Evolutionary conservation across 371 early-diverging fungal genomes (phyloP).

Genomic region (Phascolomyces articulosus): DNA sequence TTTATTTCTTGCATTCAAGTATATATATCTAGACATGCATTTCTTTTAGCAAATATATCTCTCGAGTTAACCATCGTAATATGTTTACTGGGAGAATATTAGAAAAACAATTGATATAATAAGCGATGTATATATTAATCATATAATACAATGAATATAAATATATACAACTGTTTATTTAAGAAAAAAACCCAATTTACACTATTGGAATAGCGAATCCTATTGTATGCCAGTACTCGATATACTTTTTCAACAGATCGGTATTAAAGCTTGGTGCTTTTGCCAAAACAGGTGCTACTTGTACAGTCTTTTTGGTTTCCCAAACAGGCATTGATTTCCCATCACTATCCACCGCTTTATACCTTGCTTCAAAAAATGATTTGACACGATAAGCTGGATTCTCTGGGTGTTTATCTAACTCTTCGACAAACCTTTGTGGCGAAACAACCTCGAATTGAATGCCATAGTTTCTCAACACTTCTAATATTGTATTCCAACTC

Average conservation of each 20-base stretch:
- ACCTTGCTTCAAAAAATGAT: constrained; percentile 23
- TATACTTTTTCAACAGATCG: background rate
- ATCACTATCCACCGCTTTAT: background rate
- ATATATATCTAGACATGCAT: no score
- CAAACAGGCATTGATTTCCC: background rate
- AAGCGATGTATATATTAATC: no score
- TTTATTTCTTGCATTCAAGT: no score
- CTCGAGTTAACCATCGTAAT: no score
- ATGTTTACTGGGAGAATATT: no score
- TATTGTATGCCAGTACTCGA: background rate
- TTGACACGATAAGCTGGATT: constrained; percentile 36
- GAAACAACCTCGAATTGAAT: constrained; percentile 29
- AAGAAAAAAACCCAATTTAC: no score
- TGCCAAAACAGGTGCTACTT: constrained; percentile 2
- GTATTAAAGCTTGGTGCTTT: background rate
- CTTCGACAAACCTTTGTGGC: constrained; percentile 27
- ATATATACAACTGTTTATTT: no score
- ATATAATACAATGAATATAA: no score
- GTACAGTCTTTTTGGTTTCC: constrained; percentile 4
- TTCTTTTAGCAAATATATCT: no score
- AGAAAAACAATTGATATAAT: no score
- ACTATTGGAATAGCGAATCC: background rate
- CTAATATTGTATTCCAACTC: constrained; percentile 25
- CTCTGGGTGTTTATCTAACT: constrained; percentile 20
- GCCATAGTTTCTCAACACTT: constrained; percentile 23